Conservation (phyloP, 2,329 filamentous ascomycete species). For the Periconia macrospinosa region DNA sequence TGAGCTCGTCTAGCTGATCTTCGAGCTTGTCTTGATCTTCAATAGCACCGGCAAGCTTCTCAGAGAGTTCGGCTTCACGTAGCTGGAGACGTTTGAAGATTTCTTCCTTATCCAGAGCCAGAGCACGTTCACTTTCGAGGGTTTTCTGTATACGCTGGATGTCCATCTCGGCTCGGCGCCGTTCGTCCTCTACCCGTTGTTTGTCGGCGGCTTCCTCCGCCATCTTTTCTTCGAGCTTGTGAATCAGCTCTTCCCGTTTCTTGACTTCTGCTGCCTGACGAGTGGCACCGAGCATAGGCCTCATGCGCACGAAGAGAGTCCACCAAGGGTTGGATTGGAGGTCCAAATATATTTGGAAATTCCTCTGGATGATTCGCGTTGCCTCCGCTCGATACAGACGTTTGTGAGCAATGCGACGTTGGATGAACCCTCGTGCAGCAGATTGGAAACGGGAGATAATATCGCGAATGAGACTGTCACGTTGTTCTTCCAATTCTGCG, state of each 20-base stretch:
- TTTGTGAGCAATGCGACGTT: constrained; percentile 87
- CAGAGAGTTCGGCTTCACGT: constrained; percentile 87
- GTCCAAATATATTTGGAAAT: constrained; percentile 88
- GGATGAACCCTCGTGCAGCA: constrained; percentile 83
- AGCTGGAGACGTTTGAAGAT: constrained; percentile 96
- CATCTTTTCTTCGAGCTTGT: constrained; percentile 82
- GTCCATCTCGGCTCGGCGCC: constrained; percentile 82
- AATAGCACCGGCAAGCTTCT: constrained; percentile 88
- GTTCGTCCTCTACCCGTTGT: constrained; percentile 84
- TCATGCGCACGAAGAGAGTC: constrained; percentile 93
- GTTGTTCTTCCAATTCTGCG: constrained; percentile 93
- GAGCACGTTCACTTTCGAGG: constrained; percentile 90
- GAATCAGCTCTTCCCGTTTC: constrained; percentile 91
- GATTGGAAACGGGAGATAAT: constrained; percentile 95
- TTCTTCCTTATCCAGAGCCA: constrained; percentile 96
- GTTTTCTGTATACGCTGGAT: constrained; percentile 90
- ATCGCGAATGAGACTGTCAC: constrained; percentile 87
- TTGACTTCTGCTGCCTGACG: constrained; percentile 92
- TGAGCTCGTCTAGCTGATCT: constrained; percentile 85
- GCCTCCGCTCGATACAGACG: constrained; percentile 92
- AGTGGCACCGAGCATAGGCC: constrained; percentile 88
- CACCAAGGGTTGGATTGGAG: constrained; percentile 96
- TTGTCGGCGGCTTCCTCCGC: constrained; percentile 72
- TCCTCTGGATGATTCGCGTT: constrained; percentile 89
- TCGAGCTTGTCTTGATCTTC: constrained; percentile 94